Evolutionary conservation across 352 stramenopile species (phyloP).

Genomic region (Phytophthora gonapodyides): DNA sequence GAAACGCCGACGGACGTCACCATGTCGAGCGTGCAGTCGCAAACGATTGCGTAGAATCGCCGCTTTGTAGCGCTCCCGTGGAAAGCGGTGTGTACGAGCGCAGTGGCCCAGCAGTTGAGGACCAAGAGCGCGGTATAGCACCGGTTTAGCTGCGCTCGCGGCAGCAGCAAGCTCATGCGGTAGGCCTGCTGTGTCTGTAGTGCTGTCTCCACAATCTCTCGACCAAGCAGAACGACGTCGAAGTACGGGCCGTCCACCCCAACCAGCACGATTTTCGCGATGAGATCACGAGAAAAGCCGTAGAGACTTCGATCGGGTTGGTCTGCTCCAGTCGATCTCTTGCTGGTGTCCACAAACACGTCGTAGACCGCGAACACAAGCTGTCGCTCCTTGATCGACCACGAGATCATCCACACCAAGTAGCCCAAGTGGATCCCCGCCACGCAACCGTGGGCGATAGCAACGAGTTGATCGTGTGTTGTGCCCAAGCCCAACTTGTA

Average conservation of each 20-base stretch:
- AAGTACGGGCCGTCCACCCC: conserved; percentile 34
- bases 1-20: conserved; percentile 31
- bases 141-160: conserved; percentile 28
- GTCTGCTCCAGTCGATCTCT: background rate
- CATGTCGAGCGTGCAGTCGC: conserved; percentile 29
- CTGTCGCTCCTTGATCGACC: conserved; percentile 28
- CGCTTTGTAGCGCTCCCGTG: conserved; percentile 7
- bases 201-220: conserved; percentile 26
- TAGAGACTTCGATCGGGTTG: background rate
- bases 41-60: conserved; percentile 32
- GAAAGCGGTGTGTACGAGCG: conserved; percentile 10
- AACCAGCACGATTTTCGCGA: conserved; percentile 18
- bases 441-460: conserved; percentile 4
- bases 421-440: conserved; percentile 16
- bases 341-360: background rate
- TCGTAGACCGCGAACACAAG: conserved; percentile 26
- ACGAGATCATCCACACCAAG: conserved; percentile 25
- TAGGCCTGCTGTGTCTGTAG: conserved; percentile 35
- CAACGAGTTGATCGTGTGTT: too few species aligned
- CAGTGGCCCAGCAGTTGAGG: conserved; percentile 33
- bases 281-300: conserved; percentile 13
- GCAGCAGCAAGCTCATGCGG: conserved; percentile 27
- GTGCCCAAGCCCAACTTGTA: conserved; percentile 15
- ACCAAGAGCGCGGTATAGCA: conserved; percentile 27
- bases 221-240: conserved; percentile 23